phyloP scores from a whole-genome alignment of 345 rosid genomes.

The Kandelia obovata region DNA sequence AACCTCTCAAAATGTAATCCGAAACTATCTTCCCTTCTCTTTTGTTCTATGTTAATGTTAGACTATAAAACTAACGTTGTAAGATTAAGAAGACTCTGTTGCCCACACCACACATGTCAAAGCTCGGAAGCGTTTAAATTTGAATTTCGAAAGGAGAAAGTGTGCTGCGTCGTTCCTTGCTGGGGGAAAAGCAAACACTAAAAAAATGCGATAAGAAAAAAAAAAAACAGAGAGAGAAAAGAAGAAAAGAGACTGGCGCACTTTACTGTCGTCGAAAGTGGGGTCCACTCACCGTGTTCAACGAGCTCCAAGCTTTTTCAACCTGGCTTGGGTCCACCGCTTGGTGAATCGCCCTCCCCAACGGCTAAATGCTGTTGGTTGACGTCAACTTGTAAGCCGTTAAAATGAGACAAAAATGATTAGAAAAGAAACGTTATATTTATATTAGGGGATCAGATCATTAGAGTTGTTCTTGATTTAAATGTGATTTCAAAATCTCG shows the following conservation, averaged over 20 bases:
- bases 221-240: background rate
- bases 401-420: no score
- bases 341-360: background rate
- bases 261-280: background rate
- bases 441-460: no score
- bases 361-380: background rate
- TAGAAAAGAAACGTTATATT: no score
- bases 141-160: conserved; percentile 23
- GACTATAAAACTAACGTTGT: background rate
- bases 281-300: background rate
- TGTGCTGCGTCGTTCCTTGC: conserved; percentile 5
- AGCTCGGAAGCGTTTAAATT: conserved; percentile 14
- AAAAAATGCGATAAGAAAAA: background rate
- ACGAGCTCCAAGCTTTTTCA: background rate
- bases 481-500: no score
- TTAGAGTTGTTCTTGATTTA: no score
- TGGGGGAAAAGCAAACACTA: background rate
- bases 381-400: background rate
- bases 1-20: conserved; percentile 9
- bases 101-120: background rate
- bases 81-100: no score
- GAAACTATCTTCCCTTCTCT: background rate
- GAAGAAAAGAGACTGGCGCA: background rate
- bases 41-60: background rate
- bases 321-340: conserved; percentile 2